Base-by-base conservation (phyloP, 2,329 filamentous ascomycete genomes). In the Leptographium wingfieldii region DNA sequence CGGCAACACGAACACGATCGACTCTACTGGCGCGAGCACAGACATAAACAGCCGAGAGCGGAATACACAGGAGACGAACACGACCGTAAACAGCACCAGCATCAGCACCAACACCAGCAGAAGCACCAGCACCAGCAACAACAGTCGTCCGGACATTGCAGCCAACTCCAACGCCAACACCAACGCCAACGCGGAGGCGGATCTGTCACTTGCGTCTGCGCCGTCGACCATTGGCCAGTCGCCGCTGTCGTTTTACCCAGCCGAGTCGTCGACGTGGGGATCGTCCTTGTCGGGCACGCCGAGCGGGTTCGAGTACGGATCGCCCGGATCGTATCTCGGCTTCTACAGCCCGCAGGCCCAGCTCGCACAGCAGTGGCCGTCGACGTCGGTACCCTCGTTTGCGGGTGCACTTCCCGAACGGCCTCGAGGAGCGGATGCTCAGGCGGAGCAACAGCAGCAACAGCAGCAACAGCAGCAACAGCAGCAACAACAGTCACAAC, bases 181-280 rank as follows among this genome's bases (percentile, higher is more conserved):
- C 60, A 62, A 63, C 58, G 64, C 66, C 63, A 64, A 64, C 65
- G 52, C 25, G 31, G 16, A 10, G 11, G 11, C 25, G 29, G 38
- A 51, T 31, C 27, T 54, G 7, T 51, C 63, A 0, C 27, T 61
- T 16, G 25, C 58, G 10, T 55, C 60, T 19, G 31, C 58, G 3
- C 29, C 61, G 27, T 12, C 58, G 12, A 40, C 60, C 33, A 38
- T 51, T 40, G 25, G 51, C 35, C 40, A 46, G 25, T 33, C 58
- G 2, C 29, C 43, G 9, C 19, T 43, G 35, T 16, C 40, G 57
- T 65, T 60, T 43, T 61, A 60, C 38, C 48, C 38, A n/a, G 56
- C 63, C 60, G 69, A 70, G 12, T 40, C 38, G 64, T 68, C 76
- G 63, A 72, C 69, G 69, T 82, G 79, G 79, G 68, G 71, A 62